Percentiles rank a stretch among this genome's conserved stretches.
phyloP scores from a whole-genome alignment of 179 eudicot species.

The Silene coronaria region DNA sequence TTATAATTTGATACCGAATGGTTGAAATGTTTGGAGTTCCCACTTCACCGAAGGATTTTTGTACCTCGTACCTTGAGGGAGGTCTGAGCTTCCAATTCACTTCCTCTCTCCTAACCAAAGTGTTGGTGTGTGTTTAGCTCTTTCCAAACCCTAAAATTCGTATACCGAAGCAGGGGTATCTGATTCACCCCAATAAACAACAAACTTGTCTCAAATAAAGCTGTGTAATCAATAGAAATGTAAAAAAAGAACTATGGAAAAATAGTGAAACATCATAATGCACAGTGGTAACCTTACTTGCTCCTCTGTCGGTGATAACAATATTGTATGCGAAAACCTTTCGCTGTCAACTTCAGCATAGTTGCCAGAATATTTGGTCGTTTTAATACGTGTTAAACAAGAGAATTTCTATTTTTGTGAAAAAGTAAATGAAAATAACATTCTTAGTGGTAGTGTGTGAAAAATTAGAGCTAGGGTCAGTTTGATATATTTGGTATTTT shows the following conservation, averaged over 20 bases:
- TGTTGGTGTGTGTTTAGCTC: too few relatives aligned
- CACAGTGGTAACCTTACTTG: neutral
- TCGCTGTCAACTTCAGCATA: neutral
- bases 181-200: neutral
- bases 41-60: too few relatives aligned
- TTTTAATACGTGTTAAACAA: neutral
- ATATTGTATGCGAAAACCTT: neutral
- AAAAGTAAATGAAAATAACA: neutral
- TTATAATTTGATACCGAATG: too few relatives aligned
- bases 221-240: neutral
- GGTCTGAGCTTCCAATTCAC: too few relatives aligned
- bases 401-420: neutral
- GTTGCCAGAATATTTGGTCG: neutral
- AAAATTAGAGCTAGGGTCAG: neutral
- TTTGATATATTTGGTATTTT: neutral
- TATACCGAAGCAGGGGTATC: too few relatives aligned
- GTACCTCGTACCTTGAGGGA: too few relatives aligned
- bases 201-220: neutral
- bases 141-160: too few relatives aligned
- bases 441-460: neutral
- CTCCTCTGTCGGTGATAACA: neutral
- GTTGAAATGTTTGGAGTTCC: too few relatives aligned
- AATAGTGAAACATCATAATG: neutral
- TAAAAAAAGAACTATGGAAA: neutral
- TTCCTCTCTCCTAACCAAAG: too few relatives aligned